A percentile compares a stretch with the other conserved stretches of the same genome.
Evolutionary conservation across 331 rosid species (phyloP).

Genomic region (Malus hybrid): DNA sequence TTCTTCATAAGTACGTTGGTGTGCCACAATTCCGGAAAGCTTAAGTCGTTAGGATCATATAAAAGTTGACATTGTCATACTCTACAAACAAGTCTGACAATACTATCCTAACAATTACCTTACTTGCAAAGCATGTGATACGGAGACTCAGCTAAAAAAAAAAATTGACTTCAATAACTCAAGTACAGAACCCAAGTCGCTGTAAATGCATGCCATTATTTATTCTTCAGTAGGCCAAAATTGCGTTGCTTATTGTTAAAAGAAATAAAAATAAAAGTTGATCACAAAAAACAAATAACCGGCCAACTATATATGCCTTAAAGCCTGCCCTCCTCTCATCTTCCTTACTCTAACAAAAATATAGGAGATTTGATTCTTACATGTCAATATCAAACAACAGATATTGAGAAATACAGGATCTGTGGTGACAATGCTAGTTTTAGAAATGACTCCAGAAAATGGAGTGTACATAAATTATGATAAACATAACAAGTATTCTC

Average conservation of each 20-base stretch:
- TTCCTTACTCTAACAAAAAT: too few species aligned
- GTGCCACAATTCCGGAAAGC: background rate
- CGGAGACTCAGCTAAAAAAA: background rate
- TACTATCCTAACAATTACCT: background rate
- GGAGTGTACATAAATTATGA: background rate
- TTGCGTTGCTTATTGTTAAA: background rate
- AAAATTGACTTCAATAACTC: background rate
- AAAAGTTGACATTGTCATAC: background rate
- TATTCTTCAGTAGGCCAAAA: background rate
- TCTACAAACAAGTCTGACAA: background rate
- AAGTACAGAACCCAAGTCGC: background rate
- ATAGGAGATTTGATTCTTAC: background rate
- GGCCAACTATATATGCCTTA: too few species aligned
- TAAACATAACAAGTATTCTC: background rate
- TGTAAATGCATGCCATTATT: background rate
- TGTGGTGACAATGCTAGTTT: background rate
- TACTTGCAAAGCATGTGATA: background rate
- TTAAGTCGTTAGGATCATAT: background rate
- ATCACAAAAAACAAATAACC: background rate
- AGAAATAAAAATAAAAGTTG: background rate
- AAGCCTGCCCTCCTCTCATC: too few species aligned
- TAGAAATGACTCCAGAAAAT: slow-evolving; percentile 1
- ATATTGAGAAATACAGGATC: background rate
- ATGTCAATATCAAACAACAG: background rate
- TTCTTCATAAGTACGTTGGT: background rate